Evolutionary conservation across 2,329 filamentous ascomycete species (phyloP), one percentile per base, ranked within the genome.

Genomic region (Fusarium sp.): DNA sequence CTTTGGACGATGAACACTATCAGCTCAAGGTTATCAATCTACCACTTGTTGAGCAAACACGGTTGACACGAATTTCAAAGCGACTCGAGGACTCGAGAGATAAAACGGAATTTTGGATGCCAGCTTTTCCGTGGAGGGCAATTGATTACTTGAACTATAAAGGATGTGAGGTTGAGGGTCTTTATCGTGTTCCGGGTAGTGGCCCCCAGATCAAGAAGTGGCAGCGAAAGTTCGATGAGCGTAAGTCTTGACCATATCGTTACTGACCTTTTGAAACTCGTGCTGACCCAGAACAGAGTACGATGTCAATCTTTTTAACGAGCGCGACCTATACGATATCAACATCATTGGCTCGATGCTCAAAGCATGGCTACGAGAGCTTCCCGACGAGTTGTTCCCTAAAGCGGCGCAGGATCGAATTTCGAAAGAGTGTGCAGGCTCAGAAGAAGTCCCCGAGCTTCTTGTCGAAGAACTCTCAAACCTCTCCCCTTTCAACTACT

Each of bases 91-190:
- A 92, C 65, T 97, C 94, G 12, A 89, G 91, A 67, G 95, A 98
- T 77, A 98, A 98, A 84, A 98, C 95, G 1, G 95, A 98, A 77
- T 98, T 97, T 77, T 98, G 95, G 95, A 97, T 98, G 94, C 95
- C 95, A 14, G 93, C 94, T 9, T 90, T 98, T 62, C 94, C 95
- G 1, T 98, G 95, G 92, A 88, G 95, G 68, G 97, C 94, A 62
- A 98, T 98, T 70, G 95, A 98, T 81, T 98, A 97, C 78, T 84
- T 98, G 54, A 98, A 98, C 79, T 96, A 94, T 81, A 97, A 96
- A 77, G 93, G 93, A 41, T 96, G 92, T 73, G 94, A 98, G 76
- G 93, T 97, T 41, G 95, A 98, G 80, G 95, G 95, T 6, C 84
- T 98, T 6, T 98, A 98, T 78, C 90, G 95, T 62, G 92, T 98